Evolutionary conservation across 2,329 filamentous ascomycete genomes (phyloP), one percentile per base, ranked within the genome.

Genomic region (Pseudogymnoascus sp.): DNA sequence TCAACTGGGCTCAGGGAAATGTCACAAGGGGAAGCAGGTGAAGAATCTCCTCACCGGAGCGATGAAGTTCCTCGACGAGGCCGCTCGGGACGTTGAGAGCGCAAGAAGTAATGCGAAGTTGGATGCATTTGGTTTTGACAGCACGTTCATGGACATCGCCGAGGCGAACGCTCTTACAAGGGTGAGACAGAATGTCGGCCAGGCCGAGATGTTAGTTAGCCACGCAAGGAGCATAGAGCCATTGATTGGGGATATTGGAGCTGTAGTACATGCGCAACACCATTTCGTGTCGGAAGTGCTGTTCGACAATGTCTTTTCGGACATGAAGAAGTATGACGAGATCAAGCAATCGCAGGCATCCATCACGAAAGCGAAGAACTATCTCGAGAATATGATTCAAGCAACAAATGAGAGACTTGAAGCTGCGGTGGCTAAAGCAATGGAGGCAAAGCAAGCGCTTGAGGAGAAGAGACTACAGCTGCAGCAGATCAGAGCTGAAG

Each of bases 271-370:
- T 56, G 76, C 78, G 0, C 74, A 78, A 41, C 79, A 79, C 0
- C 75, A 71, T 62, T 74, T 82, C 12, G 75, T 83, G 70, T 75
- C 74, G 6, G 81, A 84, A 64, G 74, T 84, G 2, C 74, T 84
- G n/a, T 83, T 84, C 66, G 80, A 84, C 67, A 83, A 82, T 60
- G 77, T 83, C 63, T 81, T 82, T 67, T 77, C 75, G 7, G 81
- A 84, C 63, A 77, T 80, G 74, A 75, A 76, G 2, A 82, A 83
- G 70, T 80, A 81, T 65, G 75, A 81, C 11, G 77, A 82, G 70
- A 80, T 85, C 64, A 78, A 81, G 67, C 69, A 74, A 14, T 79
- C 76, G 2, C 72, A 75, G 41, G 62, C 61, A 26, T 74, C 79
- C 64, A 72, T 78, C 2, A 66, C 75, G 6, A 69, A 73, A 50